Evolutionary conservation across 805 yeast genomes (phyloP), one percentile per base, ranked within the genome.

Genomic region (Candida sonorensis): DNA sequence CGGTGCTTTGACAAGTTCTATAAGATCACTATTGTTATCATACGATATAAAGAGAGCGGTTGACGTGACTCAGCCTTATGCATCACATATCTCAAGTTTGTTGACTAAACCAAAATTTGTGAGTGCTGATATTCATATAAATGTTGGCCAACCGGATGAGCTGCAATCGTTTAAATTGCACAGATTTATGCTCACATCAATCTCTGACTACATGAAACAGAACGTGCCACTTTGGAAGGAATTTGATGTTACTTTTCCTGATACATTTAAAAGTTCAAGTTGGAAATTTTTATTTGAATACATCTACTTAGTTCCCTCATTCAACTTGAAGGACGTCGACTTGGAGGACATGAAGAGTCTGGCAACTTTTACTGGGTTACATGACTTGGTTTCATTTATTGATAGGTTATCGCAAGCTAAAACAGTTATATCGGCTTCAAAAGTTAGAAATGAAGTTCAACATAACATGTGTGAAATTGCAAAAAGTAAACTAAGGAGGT

Each of bases 1-100:
- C 47, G 92, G 88, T 2, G 92, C 94, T 0, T 55, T 83, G 35
- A 83, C 69, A 12, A 86, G 81, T 48, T 52, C 61, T 4, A 83
- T 83, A 17, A 55, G 87, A 28, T 67, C 69, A 25, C 51, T 80
- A 14, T 55, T 83, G 31, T 48, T 77, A 13, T 63, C 72, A 25
- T 77, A 65, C 48, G 87, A 81, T 49, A 69, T 81, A 27, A 71
- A 83, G 5, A 82, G 78, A 45, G 73, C 77, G 0, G 78, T 77
- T 11, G 87, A 82, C 51, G 54, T 66, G 10, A 62, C 66, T 10
- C 82, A 80, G 48, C 90, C 92, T 2, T 83, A 81, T 61, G 82
- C 84, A 2, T 66, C 78, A 2, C 86, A 79, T 52, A 56, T 83
- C 14, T 64, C 87, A 3, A 63, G 75, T 3, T 52, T 78, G 14